phyloP scores from a whole-genome alignment of 192 early-diverging fungal species.

The Glomus cerebriforme region DNA sequence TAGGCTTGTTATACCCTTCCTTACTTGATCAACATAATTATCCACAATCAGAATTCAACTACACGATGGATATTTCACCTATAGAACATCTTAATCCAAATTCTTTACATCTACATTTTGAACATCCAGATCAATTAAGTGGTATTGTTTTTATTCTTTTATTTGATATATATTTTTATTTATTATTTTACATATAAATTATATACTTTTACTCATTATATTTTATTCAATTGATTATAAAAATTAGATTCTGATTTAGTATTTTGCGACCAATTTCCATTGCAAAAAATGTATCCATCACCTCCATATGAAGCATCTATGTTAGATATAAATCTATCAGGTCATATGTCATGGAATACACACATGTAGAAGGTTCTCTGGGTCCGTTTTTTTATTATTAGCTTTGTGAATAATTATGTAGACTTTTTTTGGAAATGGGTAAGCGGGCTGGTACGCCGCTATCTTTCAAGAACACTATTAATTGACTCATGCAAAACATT shows the following conservation, averaged over 20 bases:
- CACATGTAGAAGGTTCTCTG: conserved; percentile 18
- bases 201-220: not conserved
- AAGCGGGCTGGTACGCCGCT: conserved; percentile 23
- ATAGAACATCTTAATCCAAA: conserved; percentile 8
- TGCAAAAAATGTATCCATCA: conserved; percentile 32
- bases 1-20: not conserved
- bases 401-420: not conserved
- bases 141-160: not conserved
- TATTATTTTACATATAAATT: not conserved
- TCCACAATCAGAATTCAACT: not conserved
- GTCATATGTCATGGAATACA: not conserved
- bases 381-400: not conserved
- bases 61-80: conserved; percentile 7
- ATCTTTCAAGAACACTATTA: conserved; percentile 11
- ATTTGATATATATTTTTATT: not conserved
- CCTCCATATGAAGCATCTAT: conserved; percentile 25
- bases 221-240: not conserved
- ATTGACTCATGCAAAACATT: not conserved
- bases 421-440: conserved; percentile 7
- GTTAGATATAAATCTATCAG: not conserved
- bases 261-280: not conserved
- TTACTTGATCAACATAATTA: conserved; percentile 6
- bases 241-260: not conserved
- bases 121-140: not conserved
- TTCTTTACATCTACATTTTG: conserved; percentile 6